These are phyloP conservation scores for Dovyalis caffra DNA, from an alignment of 345 rosid genomes.

Conservation along the genomic window DNA sequence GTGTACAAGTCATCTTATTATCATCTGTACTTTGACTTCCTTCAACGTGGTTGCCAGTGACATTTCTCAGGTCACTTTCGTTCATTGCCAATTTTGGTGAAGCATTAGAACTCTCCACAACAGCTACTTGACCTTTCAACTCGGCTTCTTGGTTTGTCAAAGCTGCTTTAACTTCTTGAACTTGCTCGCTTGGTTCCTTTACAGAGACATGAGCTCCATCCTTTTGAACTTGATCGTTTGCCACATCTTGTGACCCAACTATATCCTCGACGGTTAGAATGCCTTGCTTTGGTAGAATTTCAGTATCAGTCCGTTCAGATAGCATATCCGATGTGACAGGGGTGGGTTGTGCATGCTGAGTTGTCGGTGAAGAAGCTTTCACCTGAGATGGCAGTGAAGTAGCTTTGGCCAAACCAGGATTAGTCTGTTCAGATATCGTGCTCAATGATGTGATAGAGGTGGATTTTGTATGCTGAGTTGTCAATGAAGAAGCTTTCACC, in stretches of 20 bases:
- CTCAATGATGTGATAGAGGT: constrained; percentile 29
- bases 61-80: constrained; percentile 19
- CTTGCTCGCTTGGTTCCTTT: constrained; percentile 18
- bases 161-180: constrained; percentile 26
- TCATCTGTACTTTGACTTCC: constrained; percentile 28
- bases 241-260: constrained; percentile 21
- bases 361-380: constrained; percentile 30
- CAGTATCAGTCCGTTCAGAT: constrained; percentile 31
- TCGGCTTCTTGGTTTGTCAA: constrained; percentile 27
- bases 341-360: constrained; percentile 31
- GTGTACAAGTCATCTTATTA: constrained; percentile 9
- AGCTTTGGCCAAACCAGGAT: constrained; percentile 27
- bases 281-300: constrained; percentile 31
- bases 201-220: constrained; percentile 15
- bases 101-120: constrained; percentile 26
- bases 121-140: constrained; percentile 22
- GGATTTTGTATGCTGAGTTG: constrained; percentile 30
- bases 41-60: constrained; percentile 16
- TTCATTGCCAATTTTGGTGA: constrained; percentile 16
- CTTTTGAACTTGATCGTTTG: constrained; percentile 32
- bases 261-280: constrained; percentile 20
- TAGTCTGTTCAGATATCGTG: constrained; percentile 26
- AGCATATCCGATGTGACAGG: constrained; percentile 26
- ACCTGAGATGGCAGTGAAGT: constrained; percentile 6
- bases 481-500: constrained; percentile 33